These are phyloP conservation scores for Thinopyrum obtusiflorum DNA, from an alignment of 202 grass and related monocot species.

Conservation along the genomic window DNA sequence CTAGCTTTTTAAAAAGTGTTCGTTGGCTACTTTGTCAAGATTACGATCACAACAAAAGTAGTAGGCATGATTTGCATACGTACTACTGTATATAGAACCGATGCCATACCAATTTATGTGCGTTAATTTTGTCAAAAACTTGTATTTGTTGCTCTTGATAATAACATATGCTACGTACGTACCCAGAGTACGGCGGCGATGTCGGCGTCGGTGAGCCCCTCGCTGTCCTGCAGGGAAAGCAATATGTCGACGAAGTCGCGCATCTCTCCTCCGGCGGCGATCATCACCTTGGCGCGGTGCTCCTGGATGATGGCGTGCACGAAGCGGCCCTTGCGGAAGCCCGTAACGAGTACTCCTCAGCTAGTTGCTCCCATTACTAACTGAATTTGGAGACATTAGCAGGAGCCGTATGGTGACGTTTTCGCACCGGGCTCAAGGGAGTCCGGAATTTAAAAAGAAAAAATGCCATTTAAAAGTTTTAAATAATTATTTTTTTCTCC, in stretches of 20 bases:
- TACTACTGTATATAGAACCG: neutral
- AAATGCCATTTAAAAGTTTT: too few relatives aligned
- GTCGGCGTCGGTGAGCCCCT: constrained; percentile 60
- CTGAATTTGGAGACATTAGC: too few relatives aligned
- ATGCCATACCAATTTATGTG: neutral
- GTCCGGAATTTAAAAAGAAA: too few relatives aligned
- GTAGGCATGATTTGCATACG: neutral
- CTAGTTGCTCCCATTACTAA: too few relatives aligned
- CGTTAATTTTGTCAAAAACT: neutral
- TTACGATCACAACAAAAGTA: constrained; percentile 21
- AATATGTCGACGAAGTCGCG: constrained; percentile 69
- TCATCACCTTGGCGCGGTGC: constrained; percentile 27
- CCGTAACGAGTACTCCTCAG: too few relatives aligned
- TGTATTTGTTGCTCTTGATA: neutral
- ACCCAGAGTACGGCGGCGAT: constrained; percentile 82
- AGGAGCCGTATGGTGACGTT: too few relatives aligned
- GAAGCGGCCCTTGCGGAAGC: too few relatives aligned
- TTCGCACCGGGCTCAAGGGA: too few relatives aligned
- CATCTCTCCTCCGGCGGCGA: neutral
- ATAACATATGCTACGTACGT: neutral
- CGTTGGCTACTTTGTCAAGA: neutral
- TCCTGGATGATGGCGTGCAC: constrained; percentile 65
- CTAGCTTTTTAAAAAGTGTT: neutral
- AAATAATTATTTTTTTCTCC: too few relatives aligned
- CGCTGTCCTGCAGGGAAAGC: constrained; percentile 63